Base-by-base conservation (phyloP, 2,329 filamentous ascomycete genomes). In the Chrysosporium keratinophilum region DNA sequence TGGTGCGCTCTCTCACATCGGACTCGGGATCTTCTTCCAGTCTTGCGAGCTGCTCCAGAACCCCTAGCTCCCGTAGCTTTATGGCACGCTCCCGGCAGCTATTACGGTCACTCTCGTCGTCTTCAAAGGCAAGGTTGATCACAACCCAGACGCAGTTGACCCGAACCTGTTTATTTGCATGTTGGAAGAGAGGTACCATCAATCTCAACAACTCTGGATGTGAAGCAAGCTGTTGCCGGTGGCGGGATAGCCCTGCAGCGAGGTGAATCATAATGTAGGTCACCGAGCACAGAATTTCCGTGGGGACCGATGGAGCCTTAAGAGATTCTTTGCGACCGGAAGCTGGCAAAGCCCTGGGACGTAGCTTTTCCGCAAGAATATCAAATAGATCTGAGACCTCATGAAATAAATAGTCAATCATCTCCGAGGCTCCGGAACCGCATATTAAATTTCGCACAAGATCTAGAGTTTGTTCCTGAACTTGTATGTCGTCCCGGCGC, bases 381-480 rank as follows among this genome's bases (percentile, higher is more conserved):
- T 86, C 82, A 61, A 96, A 91, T 51, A 97, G 76, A 39, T 84
- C 78, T 55, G 88, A 81, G 45, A 96, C 77, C 54, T 83, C 79
- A 55, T 75, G 78, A 64, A 97, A 84, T 19, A 97, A 71, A 63
- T 87, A 83, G 64, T 95, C 89, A 57, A 96, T 88, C 81, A 96
- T 91, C 70, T 73, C 81, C 57, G 67, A 75, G 60, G 71, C 76
- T 60, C 68, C 80, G 61, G 68, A 74, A 56, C 83, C 81, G 54
- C 84, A 85, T 60, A 96, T 87, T 33, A 97, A 75, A 68, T 98
- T 98, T 52, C 91, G 81, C 58, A 98, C 81, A 61, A 97, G 85
- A 62, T 94, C 85, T 15, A 97, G 79, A 0, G 85, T 87, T 69
- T 97, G 90, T 65, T 95, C 88, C 69, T 97, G 91, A 28, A 96